Conservation (phyloP, 805 yeast species). For the Yamadazyma endophytica region DNA sequence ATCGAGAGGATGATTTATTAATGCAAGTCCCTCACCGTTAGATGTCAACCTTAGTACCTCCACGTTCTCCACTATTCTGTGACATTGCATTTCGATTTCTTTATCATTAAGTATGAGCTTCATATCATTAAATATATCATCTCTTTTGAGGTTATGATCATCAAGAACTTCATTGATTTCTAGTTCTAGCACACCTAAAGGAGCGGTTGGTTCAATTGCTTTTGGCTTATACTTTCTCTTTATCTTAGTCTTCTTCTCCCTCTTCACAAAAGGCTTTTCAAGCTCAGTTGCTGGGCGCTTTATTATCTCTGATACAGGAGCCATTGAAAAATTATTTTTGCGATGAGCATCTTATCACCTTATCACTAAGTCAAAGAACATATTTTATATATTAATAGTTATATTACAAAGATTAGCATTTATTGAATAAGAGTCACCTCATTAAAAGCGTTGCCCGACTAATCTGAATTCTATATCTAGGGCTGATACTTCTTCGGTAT, state of each 20-base stretch:
- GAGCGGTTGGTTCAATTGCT: constrained; percentile 70
- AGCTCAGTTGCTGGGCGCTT: constrained; percentile 3
- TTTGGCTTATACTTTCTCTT: constrained; percentile 57
- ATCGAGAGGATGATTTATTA: constrained; percentile 56
- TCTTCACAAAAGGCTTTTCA: constrained; percentile 8
- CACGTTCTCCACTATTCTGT: constrained; percentile 57
- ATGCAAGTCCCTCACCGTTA: constrained; percentile 83
- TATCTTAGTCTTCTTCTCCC: constrained; percentile 19
- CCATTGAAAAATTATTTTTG: constrained; percentile 1
- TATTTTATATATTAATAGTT: constrained; percentile 2
- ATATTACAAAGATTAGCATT: too few species aligned
- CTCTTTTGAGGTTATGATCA: constrained; percentile 37
- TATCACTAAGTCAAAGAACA: constrained; percentile 1
- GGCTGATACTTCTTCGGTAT: constrained; percentile 20
- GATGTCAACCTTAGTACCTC: constrained; percentile 58
- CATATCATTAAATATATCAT: constrained; percentile 62
- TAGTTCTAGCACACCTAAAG: constrained; percentile 70
- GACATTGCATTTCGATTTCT: constrained; percentile 44
- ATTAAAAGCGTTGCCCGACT: constrained; percentile 1
- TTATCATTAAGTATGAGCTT: constrained; percentile 58
- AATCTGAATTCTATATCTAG: neutral
- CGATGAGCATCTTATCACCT: neutral
- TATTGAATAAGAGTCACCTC: too few species aligned
- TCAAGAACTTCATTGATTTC: constrained; percentile 63
- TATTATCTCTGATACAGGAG: neutral